Evolutionary conservation across 495 filamentous ascomycete species (phyloP).

Genomic region (Penicillium salamii): DNA sequence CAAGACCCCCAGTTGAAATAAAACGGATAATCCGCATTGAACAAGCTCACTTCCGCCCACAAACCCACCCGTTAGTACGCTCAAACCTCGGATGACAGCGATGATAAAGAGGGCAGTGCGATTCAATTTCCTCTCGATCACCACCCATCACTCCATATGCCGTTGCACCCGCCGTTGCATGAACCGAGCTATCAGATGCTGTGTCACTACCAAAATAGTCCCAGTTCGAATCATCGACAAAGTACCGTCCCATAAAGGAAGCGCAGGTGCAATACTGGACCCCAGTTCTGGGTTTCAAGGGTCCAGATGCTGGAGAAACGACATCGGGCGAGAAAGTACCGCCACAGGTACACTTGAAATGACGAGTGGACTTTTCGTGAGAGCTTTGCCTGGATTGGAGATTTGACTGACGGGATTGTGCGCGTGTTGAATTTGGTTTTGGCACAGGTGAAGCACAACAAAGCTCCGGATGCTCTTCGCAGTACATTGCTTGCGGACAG

Average conservation of each 20-base stretch:
- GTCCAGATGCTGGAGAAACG: background rate
- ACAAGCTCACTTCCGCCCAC: conserved; percentile 1
- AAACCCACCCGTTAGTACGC: conserved; percentile 1
- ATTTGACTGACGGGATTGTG: background rate
- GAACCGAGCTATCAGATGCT: background rate
- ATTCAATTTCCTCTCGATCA: background rate
- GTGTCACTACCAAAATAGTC: background rate
- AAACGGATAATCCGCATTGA: too few relatives aligned
- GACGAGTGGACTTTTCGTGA: background rate
- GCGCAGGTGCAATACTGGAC: background rate
- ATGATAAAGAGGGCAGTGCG: background rate
- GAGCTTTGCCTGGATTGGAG: background rate
- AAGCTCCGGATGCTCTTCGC: background rate
- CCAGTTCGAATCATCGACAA: background rate
- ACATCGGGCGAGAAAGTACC: background rate
- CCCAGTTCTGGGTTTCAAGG: background rate
- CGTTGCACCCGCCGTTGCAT: background rate
- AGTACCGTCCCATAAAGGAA: background rate
- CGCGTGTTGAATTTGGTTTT: background rate
- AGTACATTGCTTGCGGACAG: background rate
- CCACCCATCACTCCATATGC: background rate
- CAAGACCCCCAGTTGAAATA: too few relatives aligned
- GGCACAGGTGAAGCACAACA: background rate
- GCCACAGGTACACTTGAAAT: background rate
- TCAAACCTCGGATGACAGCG: conserved; percentile 4